Base-by-base conservation (phyloP, 495 filamentous ascomycete species). In the Amniculicola lignicola region DNA sequence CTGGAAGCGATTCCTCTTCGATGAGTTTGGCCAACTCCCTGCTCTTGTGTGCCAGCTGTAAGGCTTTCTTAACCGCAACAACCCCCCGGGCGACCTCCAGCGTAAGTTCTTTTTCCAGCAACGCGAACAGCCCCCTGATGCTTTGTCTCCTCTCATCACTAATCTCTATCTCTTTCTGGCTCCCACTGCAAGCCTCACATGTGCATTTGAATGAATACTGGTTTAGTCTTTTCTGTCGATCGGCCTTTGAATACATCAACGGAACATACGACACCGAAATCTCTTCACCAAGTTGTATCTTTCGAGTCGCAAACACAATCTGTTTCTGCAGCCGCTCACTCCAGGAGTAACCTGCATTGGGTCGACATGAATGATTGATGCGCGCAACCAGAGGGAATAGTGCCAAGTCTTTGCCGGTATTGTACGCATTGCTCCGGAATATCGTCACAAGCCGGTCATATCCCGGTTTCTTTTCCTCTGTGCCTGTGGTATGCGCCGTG, bases 301-400 rank as follows among this genome's bases (percentile, higher is more conserved):
- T 21, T 1, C 50, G 28, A 1, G 27, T 40, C n/a, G 60, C 60
- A 49, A 38, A 50, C 7, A 63, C 54, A n/a, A 55, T 37, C 18
- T 41, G 35, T 29, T 45, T 53, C 2, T 39, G 36, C 0, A 54
- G 28, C 22, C 22, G 19, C 25, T 59, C 42, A 36, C 21, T 58
- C 60, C 60, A 63, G 27, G 45, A 21, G 19, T 59, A 51, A 10
- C 42, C 36, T 10, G 54, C 23, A 43, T 63, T 63, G 16, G 60
- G 60, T 27, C 54, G 46, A 39, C 60, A 63, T 11, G 48, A 48
- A 36, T 63, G 60, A 31, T 63, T 63, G 23, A 63, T 57, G 18
- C 60, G 40, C 2, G 60, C 40, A 6, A 57, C 29, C 37, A 50
- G 54, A 11, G 54, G 41, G 36, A 54, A 63, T 7, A 63, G 54